Percentiles rank a stretch among this genome's conserved stretches.
phyloP scores from a whole-genome alignment of 768 basidiomycete genomes.

The Russula foetens region DNA sequence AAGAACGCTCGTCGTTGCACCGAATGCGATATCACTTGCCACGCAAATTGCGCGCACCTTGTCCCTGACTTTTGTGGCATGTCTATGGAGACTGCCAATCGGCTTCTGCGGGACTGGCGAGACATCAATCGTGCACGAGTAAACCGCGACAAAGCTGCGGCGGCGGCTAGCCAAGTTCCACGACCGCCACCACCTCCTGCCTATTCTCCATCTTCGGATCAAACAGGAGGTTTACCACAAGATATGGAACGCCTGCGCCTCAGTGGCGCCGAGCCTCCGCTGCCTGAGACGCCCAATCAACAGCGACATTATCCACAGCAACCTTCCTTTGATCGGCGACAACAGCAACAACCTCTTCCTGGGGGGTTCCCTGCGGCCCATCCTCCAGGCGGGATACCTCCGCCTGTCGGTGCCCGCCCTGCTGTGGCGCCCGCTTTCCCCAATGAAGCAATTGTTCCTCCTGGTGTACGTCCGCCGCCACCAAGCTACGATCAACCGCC shows the following conservation, averaged over 20 bases:
- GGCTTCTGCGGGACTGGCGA: constrained; percentile 80
- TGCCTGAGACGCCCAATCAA: constrained; percentile 21
- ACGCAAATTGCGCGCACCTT: constrained; percentile 94
- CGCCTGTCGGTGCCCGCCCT: constrained; percentile 31
- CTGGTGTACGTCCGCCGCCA: constrained; percentile 12
- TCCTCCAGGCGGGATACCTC: constrained; percentile 25
- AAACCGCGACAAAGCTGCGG: constrained; percentile 34
- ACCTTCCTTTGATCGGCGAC: constrained; percentile 19
- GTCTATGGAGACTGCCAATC: constrained; percentile 99
- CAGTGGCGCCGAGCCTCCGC: constrained; percentile 19
- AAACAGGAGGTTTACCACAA: constrained; percentile 19
- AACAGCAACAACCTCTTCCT: constrained; percentile 20
- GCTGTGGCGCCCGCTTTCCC: constrained; percentile 31
- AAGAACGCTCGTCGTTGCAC: constrained; percentile 95
- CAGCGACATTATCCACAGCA: constrained; percentile 20
- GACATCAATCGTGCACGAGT: constrained; percentile 76
- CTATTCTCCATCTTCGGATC: constrained; percentile 26
- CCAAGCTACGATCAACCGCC: constrained; percentile 13
- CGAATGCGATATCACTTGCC: constrained; percentile 94
- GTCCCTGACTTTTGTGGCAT: constrained; percentile 99
- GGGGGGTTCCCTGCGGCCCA: constrained; percentile 20
- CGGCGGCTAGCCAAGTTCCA: constrained; percentile 30
- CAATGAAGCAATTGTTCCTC: constrained; percentile 29
- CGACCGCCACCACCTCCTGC: constrained; percentile 29
- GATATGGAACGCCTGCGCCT: constrained; percentile 24